Conservation (phyloP, 768 basidiomycete genomes). For the Phylloporus sp. region DNA sequence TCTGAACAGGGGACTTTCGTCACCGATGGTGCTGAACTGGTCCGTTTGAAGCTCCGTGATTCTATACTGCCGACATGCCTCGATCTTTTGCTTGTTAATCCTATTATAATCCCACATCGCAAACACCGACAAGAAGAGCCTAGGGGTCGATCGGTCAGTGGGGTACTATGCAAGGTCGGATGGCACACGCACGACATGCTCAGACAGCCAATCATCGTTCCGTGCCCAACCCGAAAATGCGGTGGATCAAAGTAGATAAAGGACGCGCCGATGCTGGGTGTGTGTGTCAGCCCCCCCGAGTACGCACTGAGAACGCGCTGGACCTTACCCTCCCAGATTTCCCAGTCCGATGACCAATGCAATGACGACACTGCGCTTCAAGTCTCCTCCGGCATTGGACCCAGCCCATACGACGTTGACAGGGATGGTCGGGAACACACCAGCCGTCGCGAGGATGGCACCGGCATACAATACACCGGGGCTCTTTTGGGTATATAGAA, state of each 20-base stretch:
- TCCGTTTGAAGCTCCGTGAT: not conserved
- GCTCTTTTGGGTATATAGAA: not conserved
- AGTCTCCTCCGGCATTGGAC: conserved; percentile 1
- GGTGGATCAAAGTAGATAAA: conserved; percentile 1
- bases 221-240: not conserved
- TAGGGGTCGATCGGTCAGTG: not conserved
- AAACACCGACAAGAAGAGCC: not conserved
- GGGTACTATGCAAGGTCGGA: not conserved
- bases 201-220: not conserved
- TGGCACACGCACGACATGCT: not conserved
- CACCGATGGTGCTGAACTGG: conserved; percentile 1
- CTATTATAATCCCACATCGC: conserved; percentile 2
- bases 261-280: not conserved
- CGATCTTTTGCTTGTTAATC: not conserved
- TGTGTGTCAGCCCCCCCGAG: too few species aligned
- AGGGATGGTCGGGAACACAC: not conserved
- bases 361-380: conserved; percentile 1
- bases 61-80: not conserved
- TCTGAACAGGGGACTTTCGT: conserved; percentile 3
- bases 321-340: conserved; percentile 1
- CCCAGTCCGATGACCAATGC: not conserved
- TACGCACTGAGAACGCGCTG: not conserved
- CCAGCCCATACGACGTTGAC: not conserved
- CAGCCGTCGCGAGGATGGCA: not conserved
- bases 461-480: not conserved